Percentiles rank a stretch among this genome's conserved stretches.
Conservation (phyloP, 768 basidiomycete species). For the Kwoniella sp. region DNA sequence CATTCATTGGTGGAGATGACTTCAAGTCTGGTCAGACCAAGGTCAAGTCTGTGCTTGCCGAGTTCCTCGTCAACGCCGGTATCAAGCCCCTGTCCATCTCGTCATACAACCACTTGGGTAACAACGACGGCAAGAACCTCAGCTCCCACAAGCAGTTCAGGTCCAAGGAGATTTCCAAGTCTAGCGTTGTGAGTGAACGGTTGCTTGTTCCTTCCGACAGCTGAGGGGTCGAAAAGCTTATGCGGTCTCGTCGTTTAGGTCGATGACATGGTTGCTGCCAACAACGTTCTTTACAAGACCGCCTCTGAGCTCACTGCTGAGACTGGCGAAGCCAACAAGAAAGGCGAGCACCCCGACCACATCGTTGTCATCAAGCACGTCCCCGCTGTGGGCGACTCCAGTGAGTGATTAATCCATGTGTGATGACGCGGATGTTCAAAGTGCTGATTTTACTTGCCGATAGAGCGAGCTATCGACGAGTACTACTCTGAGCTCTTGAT, state of each 20-base stretch:
- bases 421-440: neutral
- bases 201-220: neutral
- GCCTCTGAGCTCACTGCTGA: constrained; percentile 61
- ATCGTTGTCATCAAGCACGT: constrained; percentile 97
- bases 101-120: constrained; percentile 97
- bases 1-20: constrained; percentile 97
- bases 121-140: constrained; percentile 94
- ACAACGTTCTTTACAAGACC: constrained; percentile 85
- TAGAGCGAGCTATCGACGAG: constrained; percentile 83
- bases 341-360: constrained; percentile 98
- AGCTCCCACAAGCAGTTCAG: constrained; percentile 90
- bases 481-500: constrained; percentile 98
- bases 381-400: constrained; percentile 93
- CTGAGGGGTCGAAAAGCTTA: constrained; percentile 4
- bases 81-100: constrained; percentile 97
- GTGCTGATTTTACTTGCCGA: neutral
- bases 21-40: constrained; percentile 94
- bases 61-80: constrained; percentile 97
- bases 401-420: constrained; percentile 23
- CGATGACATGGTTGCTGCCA: constrained; percentile 96
- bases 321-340: constrained; percentile 57
- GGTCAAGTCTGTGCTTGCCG: constrained; percentile 90
- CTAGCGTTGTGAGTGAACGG: constrained; percentile 69
- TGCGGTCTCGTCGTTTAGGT: constrained; percentile 23
- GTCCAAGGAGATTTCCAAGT: constrained; percentile 98